Base-by-base conservation (phyloP, 331 rosid genomes). In the Phaseolus coccineus region DNA sequence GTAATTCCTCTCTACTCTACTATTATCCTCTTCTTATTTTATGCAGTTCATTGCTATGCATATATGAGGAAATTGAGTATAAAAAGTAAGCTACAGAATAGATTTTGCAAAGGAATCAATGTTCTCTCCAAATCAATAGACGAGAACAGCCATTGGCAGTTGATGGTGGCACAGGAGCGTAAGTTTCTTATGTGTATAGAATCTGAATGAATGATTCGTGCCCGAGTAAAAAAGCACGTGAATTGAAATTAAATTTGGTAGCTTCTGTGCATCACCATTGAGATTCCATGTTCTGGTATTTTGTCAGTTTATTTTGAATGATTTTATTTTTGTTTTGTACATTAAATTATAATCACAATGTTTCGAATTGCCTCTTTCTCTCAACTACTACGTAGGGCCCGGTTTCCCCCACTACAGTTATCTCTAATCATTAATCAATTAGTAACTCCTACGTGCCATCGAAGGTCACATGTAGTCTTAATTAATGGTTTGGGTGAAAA, bases 221-320 rank as follows among this genome's bases (percentile, higher is more conserved):
- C 67, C 77, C 15, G 81, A 63, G 22, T 44, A 81, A 82, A 81
- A 82, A 86, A 77, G 46, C 48, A 86, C 77, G 57, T 73, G 15
- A 35, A 64, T 74, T 27, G 67, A 59, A 55, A 48, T 61, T 14
- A 33, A n/a, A 71, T 86, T 90, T 89, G 90, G 84, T 88, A 62
- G 64, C 76, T 87, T 86, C 77, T 85, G 56, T 80, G 77, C 84
- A 86, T 88, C 96, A 79, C 79, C 86, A 87, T 90, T 90, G 73
- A 85, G 94, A 94, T 90, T 88, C 97, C 87, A 79, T 73, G 69
- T 74, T 79, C 56, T 78, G 46, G 39, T 84, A 69, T 40, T 83
- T 90, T 85, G 86, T 82, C 84, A 77, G 75, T 61, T 81, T 81
- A 57, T 70, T 88, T 78, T 82, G 87, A 87, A 74, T 80, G 79